Conservation (phyloP, 495 filamentous ascomycete species). For the Annulohypoxylon bovei region DNA sequence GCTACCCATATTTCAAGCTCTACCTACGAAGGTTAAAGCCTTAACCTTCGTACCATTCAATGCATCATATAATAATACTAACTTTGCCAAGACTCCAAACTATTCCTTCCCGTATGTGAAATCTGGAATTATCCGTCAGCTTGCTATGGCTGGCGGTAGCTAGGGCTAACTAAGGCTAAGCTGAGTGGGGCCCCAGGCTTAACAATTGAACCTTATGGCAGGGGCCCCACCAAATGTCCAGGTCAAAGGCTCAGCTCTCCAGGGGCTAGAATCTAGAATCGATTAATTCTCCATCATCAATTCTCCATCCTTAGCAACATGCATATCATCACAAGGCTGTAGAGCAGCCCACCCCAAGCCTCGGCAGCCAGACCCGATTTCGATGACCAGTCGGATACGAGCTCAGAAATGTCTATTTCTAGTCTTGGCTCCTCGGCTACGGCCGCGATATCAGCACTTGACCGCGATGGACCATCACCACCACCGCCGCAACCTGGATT, state of each 20-base stretch:
- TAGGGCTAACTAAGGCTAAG: neutral
- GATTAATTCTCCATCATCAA: neutral
- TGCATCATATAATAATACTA: neutral
- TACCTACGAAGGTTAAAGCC: too few relatives aligned
- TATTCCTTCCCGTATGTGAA: neutral
- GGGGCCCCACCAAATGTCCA: neutral
- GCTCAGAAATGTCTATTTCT: slow-evolving; percentile 21
- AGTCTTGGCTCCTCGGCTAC: slow-evolving; percentile 8
- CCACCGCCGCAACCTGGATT: slow-evolving; percentile 38
- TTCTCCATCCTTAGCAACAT: too few relatives aligned
- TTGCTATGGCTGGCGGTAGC: neutral
- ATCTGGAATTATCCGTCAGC: neutral
- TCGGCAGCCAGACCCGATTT: neutral
- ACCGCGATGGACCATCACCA: slow-evolving; percentile 24
- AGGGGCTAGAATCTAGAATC: neutral
- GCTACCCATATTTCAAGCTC: neutral
- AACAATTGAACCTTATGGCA: neutral
- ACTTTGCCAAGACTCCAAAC: neutral
- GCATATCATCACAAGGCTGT: slow-evolving; percentile 17
- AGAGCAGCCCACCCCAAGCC: slow-evolving; percentile 17
- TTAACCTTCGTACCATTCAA: neutral
- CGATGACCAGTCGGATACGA: neutral
- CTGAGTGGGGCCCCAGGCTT: neutral
- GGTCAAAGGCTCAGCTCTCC: neutral
- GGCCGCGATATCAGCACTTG: neutral